A percentile compares a stretch with the other conserved stretches of the same genome.
Conservation (phyloP, 352 stramenopile species). For the Phytophthora foliorum region DNA sequence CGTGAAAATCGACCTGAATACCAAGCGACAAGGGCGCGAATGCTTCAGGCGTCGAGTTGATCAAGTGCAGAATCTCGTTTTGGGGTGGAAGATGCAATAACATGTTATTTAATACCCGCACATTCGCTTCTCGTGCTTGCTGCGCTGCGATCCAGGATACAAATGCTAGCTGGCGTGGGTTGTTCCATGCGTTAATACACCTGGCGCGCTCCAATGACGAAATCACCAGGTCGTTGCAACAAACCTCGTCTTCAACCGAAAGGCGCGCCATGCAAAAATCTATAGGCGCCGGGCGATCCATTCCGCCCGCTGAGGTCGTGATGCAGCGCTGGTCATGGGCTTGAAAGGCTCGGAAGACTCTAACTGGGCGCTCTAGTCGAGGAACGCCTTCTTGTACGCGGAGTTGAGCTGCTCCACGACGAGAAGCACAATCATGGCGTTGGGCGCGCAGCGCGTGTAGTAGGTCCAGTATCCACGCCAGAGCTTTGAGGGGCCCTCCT, state of each 20-base stretch:
- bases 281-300: conserved; percentile 31
- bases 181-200: conserved; percentile 25
- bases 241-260: conserved; percentile 10
- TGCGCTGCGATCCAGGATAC: conserved; percentile 20
- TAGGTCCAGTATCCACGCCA: conserved; percentile 99
- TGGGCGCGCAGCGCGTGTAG: conserved; percentile 98
- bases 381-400: conserved; percentile 80
- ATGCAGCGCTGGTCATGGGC: neutral
- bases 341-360: conserved; percentile 19
- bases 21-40: neutral
- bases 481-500: conserved; percentile 96
- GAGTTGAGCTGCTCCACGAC: conserved; percentile 97
- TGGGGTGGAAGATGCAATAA: conserved; percentile 33
- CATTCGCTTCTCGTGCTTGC: conserved; percentile 22
- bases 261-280: conserved; percentile 29
- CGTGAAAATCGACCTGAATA: conserved; percentile 1
- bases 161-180: conserved; percentile 14
- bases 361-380: conserved; percentile 40
- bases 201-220: conserved; percentile 6
- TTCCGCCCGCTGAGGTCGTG: conserved; percentile 18
- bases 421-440: conserved; percentile 99
- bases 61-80: conserved; percentile 10
- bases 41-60: neutral
- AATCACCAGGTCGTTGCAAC: conserved; percentile 16
- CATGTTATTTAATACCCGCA: conserved; percentile 45